phyloP scores from a whole-genome alignment of 2,329 filamentous ascomycete species.

The Thelonectria blattea region DNA sequence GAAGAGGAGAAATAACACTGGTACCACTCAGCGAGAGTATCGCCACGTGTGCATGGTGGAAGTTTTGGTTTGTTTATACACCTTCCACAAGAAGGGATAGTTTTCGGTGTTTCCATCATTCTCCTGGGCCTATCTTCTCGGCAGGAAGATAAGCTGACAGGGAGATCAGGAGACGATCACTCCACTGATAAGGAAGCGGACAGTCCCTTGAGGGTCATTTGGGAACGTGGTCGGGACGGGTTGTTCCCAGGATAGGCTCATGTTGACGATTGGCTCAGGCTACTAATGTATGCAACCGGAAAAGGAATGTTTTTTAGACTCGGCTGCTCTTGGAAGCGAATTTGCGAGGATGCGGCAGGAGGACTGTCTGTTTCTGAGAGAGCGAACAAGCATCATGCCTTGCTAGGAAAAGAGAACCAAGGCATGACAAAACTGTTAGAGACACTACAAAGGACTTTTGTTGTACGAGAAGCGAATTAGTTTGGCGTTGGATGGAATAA shows the following conservation, averaged over 20 bases:
- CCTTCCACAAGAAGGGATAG: neutral
- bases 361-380: neutral
- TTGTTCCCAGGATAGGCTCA: neutral
- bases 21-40: neutral
- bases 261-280: neutral
- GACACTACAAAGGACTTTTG: too few species aligned
- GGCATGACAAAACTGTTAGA: too few species aligned
- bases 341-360: neutral
- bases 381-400: too few species aligned
- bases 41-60: neutral
- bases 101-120: neutral
- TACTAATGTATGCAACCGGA: conserved; percentile 3
- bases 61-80: neutral
- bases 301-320: conserved; percentile 1
- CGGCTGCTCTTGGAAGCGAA: neutral
- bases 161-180: conserved; percentile 10
- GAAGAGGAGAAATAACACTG: neutral
- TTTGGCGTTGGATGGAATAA: too few species aligned
- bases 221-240: conserved; percentile 3
- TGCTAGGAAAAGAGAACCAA: too few species aligned
- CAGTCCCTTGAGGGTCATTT: neutral
- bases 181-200: conserved; percentile 6
- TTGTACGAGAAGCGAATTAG: too few species aligned
- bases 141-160: conserved; percentile 3
- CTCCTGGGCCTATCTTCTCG: neutral